phyloP scores from a whole-genome alignment of 2,329 filamentous ascomycete species.

The Camptophora hylomeconis region DNA sequence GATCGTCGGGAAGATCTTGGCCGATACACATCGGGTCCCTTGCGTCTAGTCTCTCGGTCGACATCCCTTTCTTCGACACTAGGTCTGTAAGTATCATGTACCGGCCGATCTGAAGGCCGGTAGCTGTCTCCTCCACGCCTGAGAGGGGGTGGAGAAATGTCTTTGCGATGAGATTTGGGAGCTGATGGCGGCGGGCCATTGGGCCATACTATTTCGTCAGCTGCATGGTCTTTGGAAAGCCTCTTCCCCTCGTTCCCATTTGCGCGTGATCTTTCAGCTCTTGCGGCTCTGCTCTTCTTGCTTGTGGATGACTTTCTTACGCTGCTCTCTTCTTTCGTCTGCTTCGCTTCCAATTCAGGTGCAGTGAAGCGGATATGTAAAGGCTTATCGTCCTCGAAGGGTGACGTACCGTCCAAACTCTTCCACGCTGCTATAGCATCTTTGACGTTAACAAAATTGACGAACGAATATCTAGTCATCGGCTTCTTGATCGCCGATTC shows the following conservation, averaged over 20 bases:
- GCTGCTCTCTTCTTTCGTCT: too few relatives aligned
- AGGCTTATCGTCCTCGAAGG: too few relatives aligned
- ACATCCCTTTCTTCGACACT: too few relatives aligned
- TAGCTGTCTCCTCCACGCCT: not conserved
- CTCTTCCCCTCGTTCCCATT: not conserved
- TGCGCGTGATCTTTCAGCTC: too few relatives aligned
- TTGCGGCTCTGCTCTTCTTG: too few relatives aligned
- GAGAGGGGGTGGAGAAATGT: slow-evolving; percentile 4
- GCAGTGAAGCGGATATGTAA: too few relatives aligned
- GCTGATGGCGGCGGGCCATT: slow-evolving; percentile 2
- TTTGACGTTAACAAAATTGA: slow-evolving; percentile 1
- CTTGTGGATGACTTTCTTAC: too few relatives aligned
- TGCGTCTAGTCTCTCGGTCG: too few relatives aligned
- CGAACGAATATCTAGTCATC: not conserved
- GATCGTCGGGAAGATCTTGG: too few relatives aligned
- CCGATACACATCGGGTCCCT: too few relatives aligned
- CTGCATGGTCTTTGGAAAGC: not conserved
- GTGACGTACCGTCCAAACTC: not conserved
- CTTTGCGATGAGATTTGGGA: slow-evolving; percentile 2
- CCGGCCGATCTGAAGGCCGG: not conserved
- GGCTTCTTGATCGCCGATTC: not conserved
- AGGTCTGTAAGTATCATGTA: too few relatives aligned
- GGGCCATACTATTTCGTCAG: slow-evolving; percentile 1
- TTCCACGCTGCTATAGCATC: not conserved
- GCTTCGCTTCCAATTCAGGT: too few relatives aligned